Conservation (phyloP, 1,284 basidiomycete genomes). For the Cutaneotrichosporon cavernicola region DNA sequence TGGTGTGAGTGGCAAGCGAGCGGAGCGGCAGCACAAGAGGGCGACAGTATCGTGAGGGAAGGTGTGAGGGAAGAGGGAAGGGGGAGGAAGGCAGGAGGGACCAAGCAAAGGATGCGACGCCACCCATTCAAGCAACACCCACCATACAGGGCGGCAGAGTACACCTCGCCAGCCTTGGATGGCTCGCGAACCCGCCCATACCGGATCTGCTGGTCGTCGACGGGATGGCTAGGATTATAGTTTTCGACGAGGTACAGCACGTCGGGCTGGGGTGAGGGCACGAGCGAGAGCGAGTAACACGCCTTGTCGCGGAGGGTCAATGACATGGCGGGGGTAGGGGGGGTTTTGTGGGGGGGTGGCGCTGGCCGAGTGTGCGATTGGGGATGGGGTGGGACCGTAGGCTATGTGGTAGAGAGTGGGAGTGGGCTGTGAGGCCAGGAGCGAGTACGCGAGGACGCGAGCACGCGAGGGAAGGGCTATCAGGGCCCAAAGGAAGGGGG, state of each 20-base stretch:
- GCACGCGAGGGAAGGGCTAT: too few species aligned
- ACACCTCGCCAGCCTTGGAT: conserved; percentile 36
- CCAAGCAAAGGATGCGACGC: not conserved
- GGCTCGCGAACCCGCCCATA: conserved; percentile 35
- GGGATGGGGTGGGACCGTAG: not conserved
- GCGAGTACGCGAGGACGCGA: too few species aligned
- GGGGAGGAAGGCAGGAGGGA: not conserved
- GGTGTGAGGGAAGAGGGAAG: too few species aligned
- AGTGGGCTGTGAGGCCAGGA: not conserved
- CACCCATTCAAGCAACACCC: conserved; percentile 15
- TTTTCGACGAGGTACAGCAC: conserved; percentile 39
- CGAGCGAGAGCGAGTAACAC: conserved; percentile 40
- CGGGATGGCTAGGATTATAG: not conserved
- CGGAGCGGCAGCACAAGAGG: too few species aligned
- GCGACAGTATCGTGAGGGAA: too few species aligned
- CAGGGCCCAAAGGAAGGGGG: too few species aligned
- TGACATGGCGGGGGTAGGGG: conserved; percentile 30
- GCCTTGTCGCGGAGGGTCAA: conserved; percentile 35
- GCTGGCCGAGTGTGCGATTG: not conserved
- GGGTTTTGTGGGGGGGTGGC: not conserved
- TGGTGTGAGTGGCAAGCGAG: conserved; percentile 24
- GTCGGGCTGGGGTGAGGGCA: conserved; percentile 21
- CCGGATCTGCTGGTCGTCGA: conserved; percentile 22
- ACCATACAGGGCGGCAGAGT: conserved; percentile 43
- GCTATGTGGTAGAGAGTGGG: not conserved